Base-by-base conservation (phyloP, 805 yeast species). In the Allodekkera sacchari region DNA sequence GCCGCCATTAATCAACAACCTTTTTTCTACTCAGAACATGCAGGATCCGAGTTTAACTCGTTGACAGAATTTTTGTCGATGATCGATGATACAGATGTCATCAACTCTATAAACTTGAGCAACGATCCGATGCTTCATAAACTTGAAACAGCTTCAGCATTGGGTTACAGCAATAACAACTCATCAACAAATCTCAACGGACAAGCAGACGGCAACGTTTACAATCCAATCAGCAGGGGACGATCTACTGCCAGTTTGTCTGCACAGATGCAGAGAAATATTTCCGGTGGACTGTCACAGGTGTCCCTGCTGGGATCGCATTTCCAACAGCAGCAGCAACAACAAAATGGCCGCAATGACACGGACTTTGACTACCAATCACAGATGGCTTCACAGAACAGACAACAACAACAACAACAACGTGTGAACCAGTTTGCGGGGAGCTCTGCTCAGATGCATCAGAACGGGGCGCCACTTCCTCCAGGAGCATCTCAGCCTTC, bases 21-120 rank as follows among this genome's bases (percentile, higher is more conserved):
- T 1, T 73, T 81, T 36, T 87, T 87, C 59, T 80, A 75, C 41
- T 82, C 95, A 0, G 95, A 87, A 47, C 94, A 87, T 51, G 94
- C 92, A 0, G 95, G 95, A 2, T 78, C 92, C 14, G 96, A 88
- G 57, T 87, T 88, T 50, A 77, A 85, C 39, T 85, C 95, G 1
- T 63, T 88, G 43, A 85, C 85, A 37, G 96, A 88, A 50, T 88
- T 88, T 47, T 60, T 88, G 32, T 77, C 88, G 2, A 83, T 88
- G 83, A 72, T 88, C 28, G 96, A 88, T 46, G 95, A 87, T 49
- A 83, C 88, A 0, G 83, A 77, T 32, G 59, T 77, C 47, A 77
- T 74, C 8, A 70, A 64, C 37, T 35, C 59, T 7, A 56, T 59
- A 25, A 55, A 53, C 33, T 37, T 53, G 28, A 50, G 44, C 17